A percentile compares a stretch with the other conserved stretches of the same genome.
phyloP scores from a whole-genome alignment of 371 early-diverging fungal species.

The Nematocida ausubeli region DNA sequence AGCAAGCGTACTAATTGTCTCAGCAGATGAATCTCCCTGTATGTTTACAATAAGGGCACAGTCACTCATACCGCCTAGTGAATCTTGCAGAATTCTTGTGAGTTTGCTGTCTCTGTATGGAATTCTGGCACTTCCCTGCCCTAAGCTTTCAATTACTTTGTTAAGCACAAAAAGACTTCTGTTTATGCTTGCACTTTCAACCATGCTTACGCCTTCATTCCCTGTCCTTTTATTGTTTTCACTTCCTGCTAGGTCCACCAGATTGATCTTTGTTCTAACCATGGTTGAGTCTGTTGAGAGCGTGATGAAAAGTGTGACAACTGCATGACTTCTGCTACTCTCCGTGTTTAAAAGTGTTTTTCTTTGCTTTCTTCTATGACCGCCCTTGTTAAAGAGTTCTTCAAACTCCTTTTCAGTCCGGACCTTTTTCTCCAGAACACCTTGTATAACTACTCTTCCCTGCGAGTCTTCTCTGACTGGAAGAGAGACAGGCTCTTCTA shows the following conservation, averaged over 20 bases:
- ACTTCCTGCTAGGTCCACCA: constrained; percentile 74
- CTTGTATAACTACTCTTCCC: constrained; percentile 69
- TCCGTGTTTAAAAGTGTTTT: constrained; percentile 72
- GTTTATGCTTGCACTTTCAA: constrained; percentile 73
- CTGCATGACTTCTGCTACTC: constrained; percentile 68
- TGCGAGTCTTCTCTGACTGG: constrained; percentile 38
- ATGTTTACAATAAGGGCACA: constrained; percentile 71
- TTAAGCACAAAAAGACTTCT: constrained; percentile 73
- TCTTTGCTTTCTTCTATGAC: constrained; percentile 71
- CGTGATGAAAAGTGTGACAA: neutral
- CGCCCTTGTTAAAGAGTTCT: constrained; percentile 70
- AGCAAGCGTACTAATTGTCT: constrained; percentile 70
- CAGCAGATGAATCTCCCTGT: constrained; percentile 67
- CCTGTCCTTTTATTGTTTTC: constrained; percentile 74
- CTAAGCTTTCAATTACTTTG: constrained; percentile 73
- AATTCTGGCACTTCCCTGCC: constrained; percentile 70
- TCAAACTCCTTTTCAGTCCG: constrained; percentile 69
- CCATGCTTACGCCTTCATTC: constrained; percentile 71
- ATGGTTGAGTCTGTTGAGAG: constrained; percentile 12
- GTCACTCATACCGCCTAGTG: constrained; percentile 88
- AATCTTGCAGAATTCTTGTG: constrained; percentile 92
- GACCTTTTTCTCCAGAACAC: constrained; percentile 61
- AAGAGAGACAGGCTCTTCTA: neutral
- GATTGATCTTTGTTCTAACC: constrained; percentile 69
- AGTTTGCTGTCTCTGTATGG: constrained; percentile 95